A percentile compares a stretch with the other conserved stretches of the same genome.
phyloP scores from a whole-genome alignment of 2,329 filamentous ascomycete genomes.

The Calcarisporium arbuscula region DNA sequence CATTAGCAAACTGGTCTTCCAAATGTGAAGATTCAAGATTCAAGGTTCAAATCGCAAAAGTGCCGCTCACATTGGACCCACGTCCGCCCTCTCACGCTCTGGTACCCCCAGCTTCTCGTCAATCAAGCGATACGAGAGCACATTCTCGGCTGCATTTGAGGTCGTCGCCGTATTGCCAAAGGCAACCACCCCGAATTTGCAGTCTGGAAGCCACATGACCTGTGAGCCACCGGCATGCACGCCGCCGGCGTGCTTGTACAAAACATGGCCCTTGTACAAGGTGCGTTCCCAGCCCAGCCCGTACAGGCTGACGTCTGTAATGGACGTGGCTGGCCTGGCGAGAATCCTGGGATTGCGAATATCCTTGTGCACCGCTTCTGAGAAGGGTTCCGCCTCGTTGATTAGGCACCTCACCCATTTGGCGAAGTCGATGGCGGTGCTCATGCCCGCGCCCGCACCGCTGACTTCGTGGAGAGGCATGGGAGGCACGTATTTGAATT shows the following conservation, averaged over 20 bases:
- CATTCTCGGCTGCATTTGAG: constrained; percentile 24
- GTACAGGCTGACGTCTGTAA: constrained; percentile 18
- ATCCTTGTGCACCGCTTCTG: constrained; percentile 18
- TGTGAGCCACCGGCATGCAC: constrained; percentile 19
- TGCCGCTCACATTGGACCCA: constrained; percentile 14
- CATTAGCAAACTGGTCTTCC: neutral
- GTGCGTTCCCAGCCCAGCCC: constrained; percentile 22
- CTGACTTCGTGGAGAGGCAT: constrained; percentile 21
- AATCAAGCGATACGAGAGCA: constrained; percentile 21
- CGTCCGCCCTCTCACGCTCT: constrained; percentile 13
- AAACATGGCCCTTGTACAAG: constrained; percentile 17
- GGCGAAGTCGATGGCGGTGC: constrained; percentile 42
- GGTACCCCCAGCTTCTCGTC: constrained; percentile 22
- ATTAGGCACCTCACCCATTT: constrained; percentile 46
- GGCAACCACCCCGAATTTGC: constrained; percentile 6
- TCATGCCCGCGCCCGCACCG: constrained; percentile 37
- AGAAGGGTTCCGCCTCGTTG: constrained; percentile 18
- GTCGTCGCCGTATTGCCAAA: constrained; percentile 35
- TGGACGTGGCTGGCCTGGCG: too few relatives aligned
- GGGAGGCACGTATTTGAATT: constrained; percentile 19
- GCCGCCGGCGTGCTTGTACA: constrained; percentile 24
- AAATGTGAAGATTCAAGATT: neutral
- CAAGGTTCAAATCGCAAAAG: too few relatives aligned
- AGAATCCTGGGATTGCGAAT: constrained; percentile 26
- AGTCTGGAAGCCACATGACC: constrained; percentile 12